Percentiles rank a stretch among this genome's conserved stretches.
Conservation (phyloP, 345 rosid species). For the Clarkia xantiana region DNA sequence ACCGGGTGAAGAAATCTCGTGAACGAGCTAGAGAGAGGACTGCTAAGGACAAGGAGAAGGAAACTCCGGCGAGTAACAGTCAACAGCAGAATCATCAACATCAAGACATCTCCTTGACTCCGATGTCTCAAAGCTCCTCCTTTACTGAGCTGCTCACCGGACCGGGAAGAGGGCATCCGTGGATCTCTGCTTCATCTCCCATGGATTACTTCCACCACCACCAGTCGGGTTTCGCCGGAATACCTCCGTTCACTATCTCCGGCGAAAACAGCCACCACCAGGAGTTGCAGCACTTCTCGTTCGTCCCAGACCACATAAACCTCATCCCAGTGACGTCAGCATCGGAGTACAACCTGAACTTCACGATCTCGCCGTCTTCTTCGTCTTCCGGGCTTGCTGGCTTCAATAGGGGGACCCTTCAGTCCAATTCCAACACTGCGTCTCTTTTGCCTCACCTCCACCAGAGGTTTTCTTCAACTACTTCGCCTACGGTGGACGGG, state of each 20-base stretch:
- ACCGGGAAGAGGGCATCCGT: slow-evolving; percentile 21
- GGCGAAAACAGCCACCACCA: slow-evolving; percentile 29
- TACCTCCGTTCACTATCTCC: slow-evolving; percentile 22
- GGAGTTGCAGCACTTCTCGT: slow-evolving; percentile 55
- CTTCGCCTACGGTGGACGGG: background rate
- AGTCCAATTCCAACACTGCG: slow-evolving; percentile 58
- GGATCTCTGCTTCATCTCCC: slow-evolving; percentile 21
- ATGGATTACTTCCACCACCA: slow-evolving; percentile 49
- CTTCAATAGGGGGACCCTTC: slow-evolving; percentile 99
- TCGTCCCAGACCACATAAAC: slow-evolving; percentile 63
- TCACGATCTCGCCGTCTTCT: slow-evolving; percentile 40
- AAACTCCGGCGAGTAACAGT: slow-evolving; percentile 6
- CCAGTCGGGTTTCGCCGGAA: slow-evolving; percentile 9
- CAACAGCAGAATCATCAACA: background rate
- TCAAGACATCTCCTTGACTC: slow-evolving; percentile 3
- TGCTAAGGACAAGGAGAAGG: slow-evolving; percentile 61
- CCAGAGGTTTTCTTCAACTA: slow-evolving; percentile 38
- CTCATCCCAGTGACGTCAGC: slow-evolving; percentile 26
- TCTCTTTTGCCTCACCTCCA: slow-evolving; percentile 32
- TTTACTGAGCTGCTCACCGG: slow-evolving; percentile 75
- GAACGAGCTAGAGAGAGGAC: slow-evolving; percentile 79
- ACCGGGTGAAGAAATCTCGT: slow-evolving; percentile 47
- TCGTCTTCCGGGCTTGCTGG: slow-evolving; percentile 26
- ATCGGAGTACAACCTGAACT: slow-evolving; percentile 52
- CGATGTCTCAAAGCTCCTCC: slow-evolving; percentile 33